Conservation (phyloP, 2,329 filamentous ascomycete species). For the Hymenoscyphus salicellus region DNA sequence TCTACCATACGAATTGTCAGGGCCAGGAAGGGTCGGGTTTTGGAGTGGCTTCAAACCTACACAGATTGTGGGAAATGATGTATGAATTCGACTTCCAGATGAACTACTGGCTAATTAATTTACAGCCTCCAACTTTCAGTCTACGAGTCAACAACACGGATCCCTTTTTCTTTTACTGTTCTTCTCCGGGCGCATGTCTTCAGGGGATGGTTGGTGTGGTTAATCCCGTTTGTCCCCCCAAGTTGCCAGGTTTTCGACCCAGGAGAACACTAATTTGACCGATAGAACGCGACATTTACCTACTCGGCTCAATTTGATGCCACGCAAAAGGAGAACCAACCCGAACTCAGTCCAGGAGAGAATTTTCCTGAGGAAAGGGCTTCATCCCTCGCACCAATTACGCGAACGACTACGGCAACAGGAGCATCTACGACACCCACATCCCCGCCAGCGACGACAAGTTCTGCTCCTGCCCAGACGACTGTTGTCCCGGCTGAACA, state of each 20-base stretch:
- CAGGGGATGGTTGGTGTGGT: slow-evolving; percentile 74
- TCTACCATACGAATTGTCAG: slow-evolving; percentile 57
- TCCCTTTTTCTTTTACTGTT: slow-evolving; percentile 69
- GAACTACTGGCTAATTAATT: slow-evolving; percentile 10
- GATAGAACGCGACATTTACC: slow-evolving; percentile 46
- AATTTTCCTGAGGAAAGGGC: slow-evolving; percentile 48
- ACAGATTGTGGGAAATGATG: slow-evolving; percentile 39
- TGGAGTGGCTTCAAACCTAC: slow-evolving; percentile 51
- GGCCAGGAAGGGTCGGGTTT: slow-evolving; percentile 49
- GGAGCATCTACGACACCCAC: neutral
- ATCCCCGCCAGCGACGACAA: slow-evolving; percentile 4
- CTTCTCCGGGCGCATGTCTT: slow-evolving; percentile 63
- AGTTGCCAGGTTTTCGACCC: neutral
- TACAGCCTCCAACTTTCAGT: slow-evolving; percentile 40
- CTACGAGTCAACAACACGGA: slow-evolving; percentile 56
- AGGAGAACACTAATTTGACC: neutral
- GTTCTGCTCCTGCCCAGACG: slow-evolving; percentile 5
- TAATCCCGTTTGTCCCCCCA: slow-evolving; percentile 55
- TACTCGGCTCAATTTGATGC: slow-evolving; percentile 47
- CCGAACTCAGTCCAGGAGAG: slow-evolving; percentile 56
- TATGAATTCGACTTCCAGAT: slow-evolving; percentile 1
- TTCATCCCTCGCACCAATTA: neutral
- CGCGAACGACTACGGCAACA: neutral
- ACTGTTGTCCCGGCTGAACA: slow-evolving; percentile 5
- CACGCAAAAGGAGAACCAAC: slow-evolving; percentile 48